Conservation (phyloP, 257 asterid genomes). For the Salvia rosmarinus region DNA sequence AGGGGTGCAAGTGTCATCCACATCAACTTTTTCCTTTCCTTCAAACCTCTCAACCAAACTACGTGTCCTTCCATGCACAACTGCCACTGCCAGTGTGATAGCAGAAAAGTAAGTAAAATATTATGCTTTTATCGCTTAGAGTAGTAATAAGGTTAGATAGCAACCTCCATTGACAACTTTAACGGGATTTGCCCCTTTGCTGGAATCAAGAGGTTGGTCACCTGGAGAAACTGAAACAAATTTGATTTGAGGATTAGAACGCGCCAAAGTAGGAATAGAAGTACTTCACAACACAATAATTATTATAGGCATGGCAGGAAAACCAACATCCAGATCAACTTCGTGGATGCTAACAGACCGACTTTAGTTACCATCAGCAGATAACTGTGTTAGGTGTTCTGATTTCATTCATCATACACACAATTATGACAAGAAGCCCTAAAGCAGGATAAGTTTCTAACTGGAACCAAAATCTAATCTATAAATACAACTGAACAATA, state of each 20-base stretch:
- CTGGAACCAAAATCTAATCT: conserved; percentile 15
- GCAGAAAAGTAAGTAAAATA: conserved; percentile 28
- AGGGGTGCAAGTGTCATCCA: conserved; percentile 49
- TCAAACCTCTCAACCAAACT: conserved; percentile 95
- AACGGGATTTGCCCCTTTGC: conserved; percentile 55
- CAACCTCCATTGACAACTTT: conserved; percentile 92
- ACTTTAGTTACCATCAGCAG: neutral
- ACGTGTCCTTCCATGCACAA: conserved; percentile 90
- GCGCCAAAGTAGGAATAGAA: neutral
- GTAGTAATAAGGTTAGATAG: conserved; percentile 27
- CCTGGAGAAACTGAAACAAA: conserved; percentile 43
- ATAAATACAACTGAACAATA: conserved; percentile 1
- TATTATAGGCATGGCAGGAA: conserved; percentile 15
- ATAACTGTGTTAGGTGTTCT: neutral
- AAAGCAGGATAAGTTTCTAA: conserved; percentile 28
- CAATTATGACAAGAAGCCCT: neutral
- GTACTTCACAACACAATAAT: conserved; percentile 5
- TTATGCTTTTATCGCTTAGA: conserved; percentile 20
- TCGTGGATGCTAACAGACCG: neutral
- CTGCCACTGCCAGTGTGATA: conserved; percentile 65
- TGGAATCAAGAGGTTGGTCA: conserved; percentile 48
- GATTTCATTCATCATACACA: conserved; percentile 27
- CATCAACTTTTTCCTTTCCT: conserved; percentile 52
- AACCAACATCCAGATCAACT: neutral
- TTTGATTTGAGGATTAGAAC: conserved; percentile 26